Conservation (phyloP, 2,329 filamentous ascomycete genomes). For the Colletotrichum graminicola region DNA sequence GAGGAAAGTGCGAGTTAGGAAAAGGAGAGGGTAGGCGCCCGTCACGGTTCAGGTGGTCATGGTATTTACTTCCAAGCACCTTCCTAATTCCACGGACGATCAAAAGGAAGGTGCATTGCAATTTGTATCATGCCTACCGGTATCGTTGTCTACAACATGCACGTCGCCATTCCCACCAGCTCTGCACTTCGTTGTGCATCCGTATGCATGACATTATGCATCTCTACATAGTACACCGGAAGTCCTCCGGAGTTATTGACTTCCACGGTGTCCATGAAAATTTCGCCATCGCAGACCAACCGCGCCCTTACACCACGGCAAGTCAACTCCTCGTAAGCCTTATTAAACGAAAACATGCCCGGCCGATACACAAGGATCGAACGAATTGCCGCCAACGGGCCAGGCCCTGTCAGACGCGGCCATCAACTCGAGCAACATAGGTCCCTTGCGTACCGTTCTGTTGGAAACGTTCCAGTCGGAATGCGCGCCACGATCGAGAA, state of each 20-base stretch:
- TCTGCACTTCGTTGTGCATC: neutral
- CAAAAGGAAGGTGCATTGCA: neutral
- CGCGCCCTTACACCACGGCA: neutral
- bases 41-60: no score
- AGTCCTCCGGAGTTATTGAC: neutral
- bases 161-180: neutral
- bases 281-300: neutral
- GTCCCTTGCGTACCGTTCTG: conserved; percentile 3
- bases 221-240: neutral
- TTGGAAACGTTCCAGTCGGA: conserved; percentile 31
- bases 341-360: neutral
- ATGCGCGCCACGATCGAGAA: conserved; percentile 13
- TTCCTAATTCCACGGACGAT: neutral
- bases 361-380: neutral
- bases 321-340: neutral
- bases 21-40: neutral
- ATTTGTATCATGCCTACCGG: neutral
- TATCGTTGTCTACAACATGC: neutral
- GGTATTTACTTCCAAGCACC: neutral
- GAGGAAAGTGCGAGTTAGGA: neutral
- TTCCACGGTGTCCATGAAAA: neutral
- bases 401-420: conserved; percentile 1
- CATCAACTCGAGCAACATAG: conserved; percentile 17
- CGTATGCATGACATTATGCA: neutral
- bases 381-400: neutral